Evolutionary conservation across 129 eudicot genomes (phyloP), one percentile per base, ranked within the genome.

Genomic region (Helichrysum umbraculigerum): DNA sequence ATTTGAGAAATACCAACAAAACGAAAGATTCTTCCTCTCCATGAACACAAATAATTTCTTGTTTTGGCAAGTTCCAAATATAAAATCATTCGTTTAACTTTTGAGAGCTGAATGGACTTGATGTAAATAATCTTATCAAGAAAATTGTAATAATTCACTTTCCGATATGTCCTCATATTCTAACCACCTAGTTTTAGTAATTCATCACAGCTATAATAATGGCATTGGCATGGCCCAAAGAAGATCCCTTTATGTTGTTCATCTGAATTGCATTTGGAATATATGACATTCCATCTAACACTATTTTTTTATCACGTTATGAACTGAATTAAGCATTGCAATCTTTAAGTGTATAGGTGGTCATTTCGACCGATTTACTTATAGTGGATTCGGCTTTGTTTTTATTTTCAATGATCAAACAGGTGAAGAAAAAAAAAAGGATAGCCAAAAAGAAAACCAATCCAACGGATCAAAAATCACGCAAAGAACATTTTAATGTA

Each of bases 41-140:
- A 76, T 76, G 41, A 34, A 66, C 16, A 35, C 39, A 66, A 76
- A 44, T 2, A 68, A 34, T 34, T 76, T 75, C 72, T 64, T 51
- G 56, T 32, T 63, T 33, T 57, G 73, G 37, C 25, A 57, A 57
- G 12, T n/a, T 57, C 12, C 62, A 57, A 56, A 57, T 5, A 61
- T 28, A 28, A 4, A 61, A 3, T 28, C 34, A 12, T 4, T 14
- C 10, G 29, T 62, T 28, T 28, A 28, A 29, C 33, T 28, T 21
- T 28, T 62, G 14, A 29, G 10, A 10, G 7, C 14, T 12, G 14
- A 7, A 57, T 57, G 9, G 4, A 57, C 28, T 8, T 11, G 19
- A 19, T 7, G 22, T 57, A 19, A 57, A n/a, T 57, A 20, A 19
- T 1, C 12, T 7, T 57, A 57, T 57, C 28, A 21, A 6, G 62